Evolutionary conservation across 495 filamentous ascomycete genomes (phyloP).

Genomic region (Chaetomidium leptoderma): DNA sequence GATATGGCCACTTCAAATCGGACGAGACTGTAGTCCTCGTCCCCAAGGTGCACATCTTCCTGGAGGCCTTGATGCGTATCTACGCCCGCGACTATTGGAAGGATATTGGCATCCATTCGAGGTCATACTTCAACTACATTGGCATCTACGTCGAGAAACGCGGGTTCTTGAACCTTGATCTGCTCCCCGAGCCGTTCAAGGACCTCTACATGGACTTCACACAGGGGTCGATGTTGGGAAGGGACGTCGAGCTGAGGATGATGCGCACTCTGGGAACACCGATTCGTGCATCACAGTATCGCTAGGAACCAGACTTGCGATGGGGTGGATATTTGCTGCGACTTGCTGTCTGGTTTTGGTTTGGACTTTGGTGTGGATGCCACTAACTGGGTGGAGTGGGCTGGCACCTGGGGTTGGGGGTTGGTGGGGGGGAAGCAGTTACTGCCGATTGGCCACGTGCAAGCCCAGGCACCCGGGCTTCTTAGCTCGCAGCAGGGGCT

Average conservation of each 20-base stretch:
- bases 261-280: not conserved
- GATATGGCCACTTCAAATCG: not conserved
- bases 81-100: not conserved
- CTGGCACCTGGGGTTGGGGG: no score
- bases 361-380: not conserved
- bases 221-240: not conserved
- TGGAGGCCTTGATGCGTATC: not conserved
- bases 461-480: no score
- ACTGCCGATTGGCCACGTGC: no score
- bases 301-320: no score
- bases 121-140: not conserved
- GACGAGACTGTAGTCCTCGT: not conserved
- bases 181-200: not conserved
- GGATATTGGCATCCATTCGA: not conserved
- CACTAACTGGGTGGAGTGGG: no score
- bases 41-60: not conserved
- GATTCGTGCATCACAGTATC: not conserved
- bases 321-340: no score
- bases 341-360: not conserved
- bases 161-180: not conserved
- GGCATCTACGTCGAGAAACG: not conserved
- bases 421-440: no score
- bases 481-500: no score
- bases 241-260: not conserved
- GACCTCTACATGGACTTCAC: not conserved